Evolutionary conservation across 2,329 filamentous ascomycete species (phyloP), one percentile per base, ranked within the genome.

Genomic region (Neofusicoccum cordaticola): DNA sequence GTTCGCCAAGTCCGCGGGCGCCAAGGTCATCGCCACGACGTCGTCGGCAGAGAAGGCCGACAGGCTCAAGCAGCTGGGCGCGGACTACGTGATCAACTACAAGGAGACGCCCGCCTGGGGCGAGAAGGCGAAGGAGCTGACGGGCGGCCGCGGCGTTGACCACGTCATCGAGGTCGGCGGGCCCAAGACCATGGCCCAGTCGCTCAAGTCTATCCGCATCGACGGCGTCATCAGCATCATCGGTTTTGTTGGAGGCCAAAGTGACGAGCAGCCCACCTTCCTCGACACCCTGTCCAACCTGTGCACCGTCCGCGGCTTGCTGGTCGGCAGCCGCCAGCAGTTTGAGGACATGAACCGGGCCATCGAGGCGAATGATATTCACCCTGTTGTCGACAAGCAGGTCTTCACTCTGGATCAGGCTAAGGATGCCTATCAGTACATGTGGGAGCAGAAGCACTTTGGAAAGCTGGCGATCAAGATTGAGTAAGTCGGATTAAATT

Each of bases 91-190:
- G 58, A 78, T 87, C 71, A 86, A 87, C 77, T 87, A 88, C 76
- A 77, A 77, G 61, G 78, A 81, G 41, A 81, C 81, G 44, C 65
- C 75, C 0, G 79, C 82, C 68, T 87, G 85, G 85, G 85, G 85
- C 44, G 78, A 83, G 71, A 79, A 79, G 5, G 85, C 83, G 0
- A 81, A 81, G 67, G 77, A 75, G 57, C 72, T 86, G 4, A 85
- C 84, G 0, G 73, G 78, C 0, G 82, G 82, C 15, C 70, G 69
- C 1, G 89, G 89, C 12, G 84, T 89, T 7, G 83, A 90, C 69
- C 81, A 88, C 66, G 78, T 91, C 44, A 71, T 90, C 44, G 89
- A 91, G 69, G 84, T 90, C n/a, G 88, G 86, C 12, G 88, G 88
- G 0, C 80, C 85, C 0, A 81, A 80, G n/a, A 90, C 87, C 0